Evolutionary conservation across 495 filamentous ascomycete genomes (phyloP), one percentile per base, ranked within the genome.

Genomic region (Copromyces sp.): DNA sequence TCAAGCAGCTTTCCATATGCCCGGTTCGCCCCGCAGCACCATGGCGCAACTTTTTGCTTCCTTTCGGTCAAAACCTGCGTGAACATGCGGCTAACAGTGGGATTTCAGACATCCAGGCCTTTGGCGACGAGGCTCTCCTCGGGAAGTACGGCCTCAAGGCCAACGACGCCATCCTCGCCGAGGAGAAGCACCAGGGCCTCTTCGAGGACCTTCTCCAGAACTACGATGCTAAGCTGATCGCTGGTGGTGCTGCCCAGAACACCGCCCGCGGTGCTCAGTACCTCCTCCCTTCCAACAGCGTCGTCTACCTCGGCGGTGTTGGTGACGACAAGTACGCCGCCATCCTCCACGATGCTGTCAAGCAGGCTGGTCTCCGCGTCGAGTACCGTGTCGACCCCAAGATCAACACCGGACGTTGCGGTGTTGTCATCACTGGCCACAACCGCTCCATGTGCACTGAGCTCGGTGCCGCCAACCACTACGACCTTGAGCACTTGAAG

Each of bases 191-290:
- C 85, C 86, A 90, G 81, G 87, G 86, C 71, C 83, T 99, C 81
- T 98, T 95, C 82, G 94, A 97, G 77, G 96, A 99, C 75, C 88
- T 98, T 74, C 86, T 97, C 73, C 88, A 91, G 75, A 90, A 92
- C 86, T 90, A 88, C 79, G 88, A 94, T 76, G 94, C 94, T 74
- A 97, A 96, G 85, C 87, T 97, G 80, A 94, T 99, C 81, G 93
- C 95, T 71, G 95, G 95, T 78, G 95, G 95, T 80, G 96, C 96
- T 73, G 95, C 96, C 37, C 95, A 99, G 83, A 99, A 99, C 89
- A 95, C 95, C 71, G 95, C 96, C 77, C 92, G 95, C 78, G 95
- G 95, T 78, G 96, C 94, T 71, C 93, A 97, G 89, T 99, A 99
- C 85, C 87, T 98, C 65, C 93, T 99, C 69, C 91, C 93, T 14